Evolutionary conservation across 768 basidiomycete species (phyloP).

Genomic region (Trametes cubensis): DNA sequence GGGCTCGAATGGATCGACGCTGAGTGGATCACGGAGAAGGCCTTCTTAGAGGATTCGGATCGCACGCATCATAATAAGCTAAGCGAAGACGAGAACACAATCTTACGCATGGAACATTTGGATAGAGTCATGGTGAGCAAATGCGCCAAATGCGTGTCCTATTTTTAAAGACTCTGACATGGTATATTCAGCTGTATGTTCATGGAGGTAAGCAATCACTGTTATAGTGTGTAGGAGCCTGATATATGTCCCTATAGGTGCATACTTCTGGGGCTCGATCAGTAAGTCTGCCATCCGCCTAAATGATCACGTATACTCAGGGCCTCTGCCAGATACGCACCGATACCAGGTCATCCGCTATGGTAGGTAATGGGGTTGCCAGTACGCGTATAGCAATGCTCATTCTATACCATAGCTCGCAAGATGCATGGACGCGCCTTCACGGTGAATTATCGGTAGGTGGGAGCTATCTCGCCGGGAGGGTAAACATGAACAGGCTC

Average conservation of each 20-base stretch:
- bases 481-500: neutral
- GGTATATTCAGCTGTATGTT: slow-evolving; percentile 54
- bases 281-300: slow-evolving; percentile 39
- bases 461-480: slow-evolving; percentile 1
- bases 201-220: slow-evolving; percentile 52
- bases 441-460: slow-evolving; percentile 55
- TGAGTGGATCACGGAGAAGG: slow-evolving; percentile 61
- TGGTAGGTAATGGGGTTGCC: slow-evolving; percentile 36
- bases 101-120: slow-evolving; percentile 55
- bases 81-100: slow-evolving; percentile 41
- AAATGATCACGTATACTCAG: neutral
- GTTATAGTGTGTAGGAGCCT: neutral
- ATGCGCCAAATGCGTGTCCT: neutral
- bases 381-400: slow-evolving; percentile 17
- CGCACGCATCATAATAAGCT: slow-evolving; percentile 34
- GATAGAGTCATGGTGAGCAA: slow-evolving; percentile 56
- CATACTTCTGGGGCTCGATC: slow-evolving; percentile 68
- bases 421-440: slow-evolving; percentile 75
- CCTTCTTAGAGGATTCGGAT: slow-evolving; percentile 39
- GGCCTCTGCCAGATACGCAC: slow-evolving; percentile 49
- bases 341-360: slow-evolving; percentile 62
- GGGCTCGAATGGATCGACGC: slow-evolving; percentile 69
- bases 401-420: slow-evolving; percentile 46
- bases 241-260: slow-evolving; percentile 42
- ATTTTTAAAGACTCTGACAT: neutral